Percentiles rank a stretch among this genome's conserved stretches.
phyloP scores from a whole-genome alignment of 2,329 filamentous ascomycete genomes.

The Geosmithia morbida region DNA sequence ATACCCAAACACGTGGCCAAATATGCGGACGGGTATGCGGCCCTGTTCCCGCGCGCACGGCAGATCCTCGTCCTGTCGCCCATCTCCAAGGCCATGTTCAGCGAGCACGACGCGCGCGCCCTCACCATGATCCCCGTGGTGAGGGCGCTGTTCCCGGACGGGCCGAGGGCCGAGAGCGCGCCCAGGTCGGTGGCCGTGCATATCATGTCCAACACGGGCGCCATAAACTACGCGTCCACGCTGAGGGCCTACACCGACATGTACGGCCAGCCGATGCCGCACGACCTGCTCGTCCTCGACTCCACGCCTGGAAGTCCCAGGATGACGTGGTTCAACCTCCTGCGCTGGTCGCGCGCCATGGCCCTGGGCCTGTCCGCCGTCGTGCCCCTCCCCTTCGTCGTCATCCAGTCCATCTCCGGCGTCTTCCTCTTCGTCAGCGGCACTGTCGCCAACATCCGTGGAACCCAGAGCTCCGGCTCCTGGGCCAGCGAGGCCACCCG shows the following conservation, averaged over 20 bases:
- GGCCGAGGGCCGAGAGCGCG: constrained; percentile 6
- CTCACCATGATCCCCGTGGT: constrained; percentile 29
- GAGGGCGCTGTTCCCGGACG: constrained; percentile 17
- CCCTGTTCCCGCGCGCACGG: constrained; percentile 32
- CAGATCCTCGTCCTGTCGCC: constrained; percentile 36
- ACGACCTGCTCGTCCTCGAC: constrained; percentile 32
- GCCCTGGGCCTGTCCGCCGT: constrained; percentile 29
- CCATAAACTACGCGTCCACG: constrained; percentile 34
- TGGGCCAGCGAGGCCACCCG: constrained; percentile 22
- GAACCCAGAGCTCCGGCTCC: constrained; percentile 23
- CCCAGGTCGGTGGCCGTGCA: constrained; percentile 28
- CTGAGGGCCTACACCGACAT: constrained; percentile 28
- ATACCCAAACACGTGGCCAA: constrained; percentile 38
- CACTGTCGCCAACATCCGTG: constrained; percentile 17
- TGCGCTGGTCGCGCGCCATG: constrained; percentile 38
- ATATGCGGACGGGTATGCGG: constrained; percentile 35
- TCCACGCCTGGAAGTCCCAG: constrained; percentile 35
- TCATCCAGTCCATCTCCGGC: constrained; percentile 32
- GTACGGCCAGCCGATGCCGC: constrained; percentile 24
- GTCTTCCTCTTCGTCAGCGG: constrained; percentile 22
- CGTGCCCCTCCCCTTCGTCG: constrained; percentile 32
- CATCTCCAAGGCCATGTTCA: constrained; percentile 30
- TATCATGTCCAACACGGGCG: constrained; percentile 44
- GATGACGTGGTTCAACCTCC: constrained; percentile 24
- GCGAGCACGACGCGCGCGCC: constrained; percentile 25